These are phyloP conservation scores for Dissophora ornata DNA, from an alignment of 192 early-diverging fungal species.

Conservation along the genomic window DNA sequence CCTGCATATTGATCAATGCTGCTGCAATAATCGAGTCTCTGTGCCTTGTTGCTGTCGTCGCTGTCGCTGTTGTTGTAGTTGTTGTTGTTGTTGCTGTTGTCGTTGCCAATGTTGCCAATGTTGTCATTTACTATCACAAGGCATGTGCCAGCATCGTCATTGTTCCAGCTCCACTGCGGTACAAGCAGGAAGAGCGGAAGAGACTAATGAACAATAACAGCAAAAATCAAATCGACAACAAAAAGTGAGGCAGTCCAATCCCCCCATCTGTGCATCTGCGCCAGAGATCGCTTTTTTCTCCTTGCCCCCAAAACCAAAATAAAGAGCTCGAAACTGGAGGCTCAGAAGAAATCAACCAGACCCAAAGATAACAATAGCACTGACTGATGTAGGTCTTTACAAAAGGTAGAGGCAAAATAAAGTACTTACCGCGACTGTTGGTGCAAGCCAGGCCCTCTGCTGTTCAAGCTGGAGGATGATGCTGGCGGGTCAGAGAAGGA, in stretches of 20 bases:
- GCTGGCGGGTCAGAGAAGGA: slow-evolving; percentile 49
- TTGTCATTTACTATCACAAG: no score
- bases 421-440: slow-evolving; percentile 26
- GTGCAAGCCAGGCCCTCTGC: slow-evolving; percentile 13
- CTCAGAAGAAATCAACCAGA: slow-evolving; percentile 2
- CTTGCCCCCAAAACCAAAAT: not conserved
- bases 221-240: no score
- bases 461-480: slow-evolving; percentile 9
- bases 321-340: not conserved
- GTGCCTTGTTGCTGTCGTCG: no score
- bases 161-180: no score
- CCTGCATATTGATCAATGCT: not conserved
- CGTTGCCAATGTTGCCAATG: no score
- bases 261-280: not conserved
- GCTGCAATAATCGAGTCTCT: not conserved
- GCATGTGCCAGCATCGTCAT: no score
- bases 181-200: no score
- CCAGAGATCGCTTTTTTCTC: not conserved
- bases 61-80: no score
- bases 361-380: slow-evolving; percentile 7
- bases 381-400: not conserved
- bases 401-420: not conserved
- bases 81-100: no score
- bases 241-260: no score
- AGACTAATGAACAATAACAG: no score